Evolutionary conservation across 768 basidiomycete species (phyloP), one percentile per base, ranked within the genome.

Genomic region (Rubroboletus pulcherrimus): DNA sequence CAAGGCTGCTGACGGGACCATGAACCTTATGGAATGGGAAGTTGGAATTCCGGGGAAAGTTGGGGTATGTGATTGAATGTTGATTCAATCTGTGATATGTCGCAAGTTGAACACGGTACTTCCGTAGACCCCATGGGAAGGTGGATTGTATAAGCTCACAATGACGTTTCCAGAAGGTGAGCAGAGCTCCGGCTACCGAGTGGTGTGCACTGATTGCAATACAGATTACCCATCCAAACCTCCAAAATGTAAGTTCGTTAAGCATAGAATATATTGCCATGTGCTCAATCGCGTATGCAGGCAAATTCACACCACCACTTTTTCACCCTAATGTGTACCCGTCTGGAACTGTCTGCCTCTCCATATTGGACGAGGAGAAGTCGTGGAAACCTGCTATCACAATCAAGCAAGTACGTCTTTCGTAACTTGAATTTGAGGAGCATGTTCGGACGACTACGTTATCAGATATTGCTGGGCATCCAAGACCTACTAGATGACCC

Each of bases 291-390:
- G 41, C 53, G 40, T 59, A 43, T 64, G 39, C 68, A 97, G 95
- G 95, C 78, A 98, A 98, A 86, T 98, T 98, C 75, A 78, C 85
- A 1, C 97, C 96, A 2, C 88, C 96, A 35, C 77, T 98, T 47
- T 98, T 98, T 77, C 96, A 99, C 70, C 95, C 96, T 29, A 98
- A 98, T 69, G 95, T 99, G 52, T 99, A 98, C 69, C 97, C 97
- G 0, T 98, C 96, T 31, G 97, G 97, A 26, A 99, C 97, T 19
- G 95, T 98, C 44, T 98, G 96, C 71, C 78, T 99, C 30, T 98
- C 95, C 11, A 99, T 99, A 66, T 75, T 99, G 51, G 96, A 98
- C 66, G 97, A 99, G 69, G 97, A 99, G 74, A 98, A 99, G 71
- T 88, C 87, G 1, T 99, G 97, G 97, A 98, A 98, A 69, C 94